phyloP scores from a whole-genome alignment of 805 yeast genomes.

The Brettanomyces custersianus region DNA sequence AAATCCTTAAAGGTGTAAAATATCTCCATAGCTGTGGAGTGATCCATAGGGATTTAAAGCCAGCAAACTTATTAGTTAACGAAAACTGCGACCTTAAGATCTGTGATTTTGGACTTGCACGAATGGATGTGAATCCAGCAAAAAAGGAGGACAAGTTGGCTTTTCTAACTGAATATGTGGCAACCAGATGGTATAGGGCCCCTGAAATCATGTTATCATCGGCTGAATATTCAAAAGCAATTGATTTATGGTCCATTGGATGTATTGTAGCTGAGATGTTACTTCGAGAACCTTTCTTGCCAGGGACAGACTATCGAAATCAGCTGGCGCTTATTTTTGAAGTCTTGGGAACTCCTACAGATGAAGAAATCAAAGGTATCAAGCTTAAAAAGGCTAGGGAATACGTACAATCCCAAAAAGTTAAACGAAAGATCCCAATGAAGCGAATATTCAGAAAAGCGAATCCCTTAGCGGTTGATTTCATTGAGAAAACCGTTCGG shows the following conservation, averaged over 20 bases:
- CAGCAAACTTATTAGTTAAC: conserved; percentile 60
- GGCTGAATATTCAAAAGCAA: conserved; percentile 65
- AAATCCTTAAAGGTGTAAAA: conserved; percentile 60
- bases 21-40: conserved; percentile 66
- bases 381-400: conserved; percentile 71
- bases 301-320: conserved; percentile 66
- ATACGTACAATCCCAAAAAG: conserved; percentile 45
- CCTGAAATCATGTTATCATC: conserved; percentile 75
- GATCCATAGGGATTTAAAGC: conserved; percentile 70
- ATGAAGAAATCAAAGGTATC: conserved; percentile 65
- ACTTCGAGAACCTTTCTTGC: conserved; percentile 54
- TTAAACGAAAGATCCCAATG: conserved; percentile 49
- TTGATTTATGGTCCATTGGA: conserved; percentile 77
- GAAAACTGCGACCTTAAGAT: conserved; percentile 67
- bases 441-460: conserved; percentile 39
- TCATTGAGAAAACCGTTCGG: conserved; percentile 62
- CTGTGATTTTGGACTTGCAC: conserved; percentile 72
- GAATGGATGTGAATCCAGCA: conserved; percentile 38
- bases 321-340: conserved; percentile 61
- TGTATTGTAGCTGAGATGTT: conserved; percentile 69
- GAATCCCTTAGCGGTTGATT: conserved; percentile 45
- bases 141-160: conserved; percentile 17
- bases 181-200: conserved; percentile 80
- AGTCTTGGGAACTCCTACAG: conserved; percentile 63
- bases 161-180: conserved; percentile 70